Evolutionary conservation across 768 basidiomycete genomes (phyloP), one percentile per base, ranked within the genome.

Genomic region (Phanerodontia chrysosporium): DNA sequence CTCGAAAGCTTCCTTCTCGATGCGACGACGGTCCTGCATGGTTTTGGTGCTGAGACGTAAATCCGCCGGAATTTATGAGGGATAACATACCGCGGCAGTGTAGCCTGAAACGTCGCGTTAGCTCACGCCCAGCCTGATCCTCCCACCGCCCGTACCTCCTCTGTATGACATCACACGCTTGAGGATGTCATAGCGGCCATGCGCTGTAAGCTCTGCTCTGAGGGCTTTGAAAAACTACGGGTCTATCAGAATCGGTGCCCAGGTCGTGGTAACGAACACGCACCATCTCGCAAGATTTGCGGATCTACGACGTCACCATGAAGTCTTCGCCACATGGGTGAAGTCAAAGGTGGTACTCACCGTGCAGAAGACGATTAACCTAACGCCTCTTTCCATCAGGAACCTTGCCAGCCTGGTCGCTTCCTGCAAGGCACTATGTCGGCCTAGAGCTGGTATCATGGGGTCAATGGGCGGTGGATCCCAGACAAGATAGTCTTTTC

Each of bases 281-380:
- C 66, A 89, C 91, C 67, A 94, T 68, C 72, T 95, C 92, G 70
- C 93, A 95, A 3, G 80, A 76, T 74, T 89, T 90, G 32, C 92
- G 79, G 29, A 89, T 85, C 91, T 93, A 64, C 32, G 12, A 58
- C 48, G 49, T 45, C 12, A 21, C n/a, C 8, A 25, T 45, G 18
- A 24, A 49, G 3, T 13, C 22, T 13, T 24, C 55, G 28, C n/a
- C n/a, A n/a, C n/a, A n/a, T n/a, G n/a, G n/a, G n/a, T 27, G 22
- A 49, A 46, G 60, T 25, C 54, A 24, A 51, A 29, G 22, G 36
- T 18, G 18, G n/a, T 36, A 62, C 64, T 16, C 53, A 87, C 91
- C 77, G 90, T 89, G 77, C 92, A 94, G 68, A 95, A 96, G n/a
- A 96, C 72, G 60, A 96, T 94, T 4, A 87, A 85, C 30, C 91